Conservation (phyloP, 2,329 filamentous ascomycete species). For the Aspergillus sp. region DNA sequence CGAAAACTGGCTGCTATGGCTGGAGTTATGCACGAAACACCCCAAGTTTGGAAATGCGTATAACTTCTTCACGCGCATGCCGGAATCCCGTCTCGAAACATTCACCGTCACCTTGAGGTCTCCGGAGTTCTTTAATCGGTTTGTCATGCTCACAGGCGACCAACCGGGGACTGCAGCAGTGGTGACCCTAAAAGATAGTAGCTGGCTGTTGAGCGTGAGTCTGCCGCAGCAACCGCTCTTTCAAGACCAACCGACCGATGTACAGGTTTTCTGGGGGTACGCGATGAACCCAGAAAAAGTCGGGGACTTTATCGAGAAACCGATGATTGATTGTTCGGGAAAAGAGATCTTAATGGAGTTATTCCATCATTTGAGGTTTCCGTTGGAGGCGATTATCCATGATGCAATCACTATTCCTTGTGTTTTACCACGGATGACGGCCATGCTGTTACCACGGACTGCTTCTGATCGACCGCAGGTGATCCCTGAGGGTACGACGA, state of each 20-base stretch:
- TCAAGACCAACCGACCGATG: constrained; percentile 25
- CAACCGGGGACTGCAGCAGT: constrained; percentile 28
- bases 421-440: constrained; percentile 35
- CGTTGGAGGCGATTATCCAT: constrained; percentile 19
- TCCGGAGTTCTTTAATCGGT: constrained; percentile 21
- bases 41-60: constrained; percentile 33
- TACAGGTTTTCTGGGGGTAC: constrained; percentile 36
- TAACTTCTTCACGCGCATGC: constrained; percentile 32
- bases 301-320: constrained; percentile 34
- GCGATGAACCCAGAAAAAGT: constrained; percentile 29
- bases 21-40: constrained; percentile 30
- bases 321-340: constrained; percentile 35
- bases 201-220: constrained; percentile 35
- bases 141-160: constrained; percentile 22
- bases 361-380: constrained; percentile 32
- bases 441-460: constrained; percentile 30
- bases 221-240: constrained; percentile 39
- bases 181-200: constrained; percentile 32
- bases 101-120: constrained; percentile 36
- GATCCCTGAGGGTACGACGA: constrained; percentile 29
- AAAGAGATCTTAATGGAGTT: constrained; percentile 35
- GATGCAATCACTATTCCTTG: constrained; percentile 29
- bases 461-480: constrained; percentile 32
- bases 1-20: constrained; percentile 37
- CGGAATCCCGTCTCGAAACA: constrained; percentile 32